These are phyloP conservation scores for Pythium brassicae DNA, from an alignment of 352 stramenopile genomes.

Conservation along the genomic window DNA sequence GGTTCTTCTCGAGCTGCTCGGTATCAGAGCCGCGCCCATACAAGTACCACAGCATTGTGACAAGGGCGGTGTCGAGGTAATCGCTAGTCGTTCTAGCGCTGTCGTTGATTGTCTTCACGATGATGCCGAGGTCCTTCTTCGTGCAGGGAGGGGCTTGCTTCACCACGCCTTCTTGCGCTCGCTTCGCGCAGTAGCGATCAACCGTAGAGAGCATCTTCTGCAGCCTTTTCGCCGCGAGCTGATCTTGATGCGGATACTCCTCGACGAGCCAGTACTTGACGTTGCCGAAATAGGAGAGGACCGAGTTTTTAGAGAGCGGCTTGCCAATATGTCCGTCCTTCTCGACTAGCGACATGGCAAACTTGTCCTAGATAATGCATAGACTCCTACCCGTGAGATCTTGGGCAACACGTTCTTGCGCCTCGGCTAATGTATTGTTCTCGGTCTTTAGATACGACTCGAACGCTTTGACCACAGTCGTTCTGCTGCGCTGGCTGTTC, in stretches of 20 bases:
- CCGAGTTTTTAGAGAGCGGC: slow-evolving; percentile 1
- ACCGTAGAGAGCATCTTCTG: slow-evolving; percentile 1
- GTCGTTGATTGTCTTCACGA: background rate
- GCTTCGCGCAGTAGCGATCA: slow-evolving; percentile 1
- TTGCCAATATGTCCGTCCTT: background rate
- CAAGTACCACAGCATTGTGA: background rate
- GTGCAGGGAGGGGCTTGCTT: background rate
- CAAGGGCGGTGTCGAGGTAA: background rate
- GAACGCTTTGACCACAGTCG: background rate
- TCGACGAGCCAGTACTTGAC: slow-evolving; percentile 14
- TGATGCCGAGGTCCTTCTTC: background rate
- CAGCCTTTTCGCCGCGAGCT: background rate
- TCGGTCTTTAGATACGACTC: background rate
- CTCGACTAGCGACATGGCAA: background rate
- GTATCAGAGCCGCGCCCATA: slow-evolving; percentile 8
- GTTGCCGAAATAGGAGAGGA: slow-evolving; percentile 11
- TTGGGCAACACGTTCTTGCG: background rate
- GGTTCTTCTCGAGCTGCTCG: slow-evolving; percentile 17
- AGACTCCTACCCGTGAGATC: background rate
- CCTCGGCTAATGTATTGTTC: background rate
- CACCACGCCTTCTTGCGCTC: background rate
- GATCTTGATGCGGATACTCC: background rate
- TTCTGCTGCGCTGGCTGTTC: background rate
- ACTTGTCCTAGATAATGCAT: slow-evolving; percentile 1
- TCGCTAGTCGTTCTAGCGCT: background rate